These are phyloP conservation scores for Botrytis cinerea DNA, from an alignment of 2,329 filamentous ascomycete species.

Conservation along the genomic window DNA sequence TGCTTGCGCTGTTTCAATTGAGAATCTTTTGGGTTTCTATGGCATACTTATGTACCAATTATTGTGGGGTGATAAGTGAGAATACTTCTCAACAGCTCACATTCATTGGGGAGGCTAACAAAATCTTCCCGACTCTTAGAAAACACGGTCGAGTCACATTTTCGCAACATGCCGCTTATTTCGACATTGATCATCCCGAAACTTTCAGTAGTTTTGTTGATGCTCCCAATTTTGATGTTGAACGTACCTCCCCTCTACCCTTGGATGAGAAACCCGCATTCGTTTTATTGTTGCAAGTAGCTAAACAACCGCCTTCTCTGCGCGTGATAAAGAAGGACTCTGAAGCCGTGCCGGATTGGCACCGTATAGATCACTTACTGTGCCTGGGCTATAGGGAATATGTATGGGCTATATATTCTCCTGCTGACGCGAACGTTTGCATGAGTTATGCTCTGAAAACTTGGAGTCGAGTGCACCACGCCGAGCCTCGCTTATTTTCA, in stretches of 20 bases:
- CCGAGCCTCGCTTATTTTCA: not conserved
- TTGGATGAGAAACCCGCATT: not conserved
- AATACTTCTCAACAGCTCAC: not conserved
- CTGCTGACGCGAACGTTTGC: not conserved
- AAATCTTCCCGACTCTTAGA: not conserved
- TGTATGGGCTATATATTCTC: not conserved
- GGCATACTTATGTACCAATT: not conserved
- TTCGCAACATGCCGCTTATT: not conserved
- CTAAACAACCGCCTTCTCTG: not conserved
- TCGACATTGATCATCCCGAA: not conserved
- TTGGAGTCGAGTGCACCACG: not conserved
- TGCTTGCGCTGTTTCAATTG: not conserved
- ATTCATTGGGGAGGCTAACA: not conserved
- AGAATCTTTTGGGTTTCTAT: not conserved
- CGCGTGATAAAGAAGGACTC: not conserved
- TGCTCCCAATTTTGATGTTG: not conserved
- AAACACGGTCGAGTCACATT: not conserved
- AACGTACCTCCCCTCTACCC: not conserved
- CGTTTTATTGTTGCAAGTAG: not conserved
- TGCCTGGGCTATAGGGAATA: slow-evolving; percentile 1
- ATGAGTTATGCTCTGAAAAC: not conserved
- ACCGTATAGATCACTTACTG: not conserved
- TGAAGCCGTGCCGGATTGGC: not conserved
- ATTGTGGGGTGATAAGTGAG: not conserved
- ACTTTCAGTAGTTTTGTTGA: not conserved